A percentile compares a stretch with the other conserved stretches of the same genome.
phyloP scores from a whole-genome alignment of 768 basidiomycete species.

The Phaeotremella skinneri region DNA sequence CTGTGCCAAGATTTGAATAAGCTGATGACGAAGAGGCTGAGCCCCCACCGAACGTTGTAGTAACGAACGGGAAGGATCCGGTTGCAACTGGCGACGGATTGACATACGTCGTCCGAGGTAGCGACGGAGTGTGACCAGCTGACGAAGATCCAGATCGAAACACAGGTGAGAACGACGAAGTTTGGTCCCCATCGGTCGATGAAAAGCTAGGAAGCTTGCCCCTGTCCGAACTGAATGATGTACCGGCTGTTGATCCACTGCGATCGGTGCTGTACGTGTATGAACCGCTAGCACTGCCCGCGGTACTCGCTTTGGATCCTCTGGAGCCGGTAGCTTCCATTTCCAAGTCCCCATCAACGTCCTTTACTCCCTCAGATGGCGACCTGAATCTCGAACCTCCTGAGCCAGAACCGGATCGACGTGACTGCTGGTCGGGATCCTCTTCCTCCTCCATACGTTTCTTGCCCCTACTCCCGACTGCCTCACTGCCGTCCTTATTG shows the following conservation, averaged over 20 bases:
- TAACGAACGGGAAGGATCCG: conserved; percentile 24
- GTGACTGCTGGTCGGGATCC: neutral
- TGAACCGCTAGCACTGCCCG: neutral
- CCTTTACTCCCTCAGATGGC: neutral
- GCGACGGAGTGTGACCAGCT: conserved; percentile 5
- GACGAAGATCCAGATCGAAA: neutral
- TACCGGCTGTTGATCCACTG: neutral
- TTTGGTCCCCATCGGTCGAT: neutral
- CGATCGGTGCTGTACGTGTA: neutral
- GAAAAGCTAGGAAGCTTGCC: neutral
- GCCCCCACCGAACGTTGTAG: conserved; percentile 23
- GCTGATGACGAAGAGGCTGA: conserved; percentile 15
- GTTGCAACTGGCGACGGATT: conserved; percentile 42
- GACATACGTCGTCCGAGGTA: conserved; percentile 41
- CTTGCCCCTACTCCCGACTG: neutral
- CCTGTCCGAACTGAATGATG: neutral
- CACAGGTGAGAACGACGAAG: neutral
- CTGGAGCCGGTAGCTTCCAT: neutral
- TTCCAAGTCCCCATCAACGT: neutral
- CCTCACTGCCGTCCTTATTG: neutral
- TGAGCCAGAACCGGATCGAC: neutral
- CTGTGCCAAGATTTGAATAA: conserved; percentile 7
- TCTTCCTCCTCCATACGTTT: conserved; percentile 4
- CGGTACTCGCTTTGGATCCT: neutral
- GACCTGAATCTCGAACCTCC: neutral